Conservation (phyloP, 2,329 filamentous ascomycete genomes). For the Metarhizium humberi region DNA sequence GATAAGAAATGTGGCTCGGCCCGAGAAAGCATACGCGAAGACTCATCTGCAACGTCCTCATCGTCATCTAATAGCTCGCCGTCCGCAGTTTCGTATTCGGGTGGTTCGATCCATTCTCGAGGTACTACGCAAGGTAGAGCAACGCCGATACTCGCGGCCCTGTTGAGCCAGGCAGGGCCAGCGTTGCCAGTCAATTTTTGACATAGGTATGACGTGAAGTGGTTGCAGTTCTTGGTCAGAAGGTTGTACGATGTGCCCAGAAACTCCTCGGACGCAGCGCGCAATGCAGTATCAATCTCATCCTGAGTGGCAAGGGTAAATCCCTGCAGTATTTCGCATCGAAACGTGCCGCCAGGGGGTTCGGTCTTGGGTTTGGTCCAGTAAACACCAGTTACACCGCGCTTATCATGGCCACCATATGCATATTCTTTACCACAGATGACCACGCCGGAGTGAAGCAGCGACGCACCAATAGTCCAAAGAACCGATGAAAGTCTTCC, state of each 20-base stretch:
- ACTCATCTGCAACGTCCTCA: conserved; percentile 39
- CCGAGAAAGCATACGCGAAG: conserved; percentile 47
- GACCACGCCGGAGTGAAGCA: conserved; percentile 76
- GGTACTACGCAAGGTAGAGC: conserved; percentile 76
- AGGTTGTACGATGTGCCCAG: conserved; percentile 71
- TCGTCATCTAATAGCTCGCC: conserved; percentile 57
- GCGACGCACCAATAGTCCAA: conserved; percentile 67
- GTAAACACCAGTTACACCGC: conserved; percentile 68
- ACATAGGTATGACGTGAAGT: conserved; percentile 73
- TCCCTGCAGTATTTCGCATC: conserved; percentile 66
- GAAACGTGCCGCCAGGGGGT: conserved; percentile 71
- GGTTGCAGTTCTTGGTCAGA: conserved; percentile 78
- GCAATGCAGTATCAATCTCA: conserved; percentile 65
- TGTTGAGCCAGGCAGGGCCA: conserved; percentile 70
- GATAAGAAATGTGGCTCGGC: conserved; percentile 22
- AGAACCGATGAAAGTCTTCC: conserved; percentile 66
- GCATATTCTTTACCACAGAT: conserved; percentile 76
- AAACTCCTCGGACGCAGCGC: conserved; percentile 61
- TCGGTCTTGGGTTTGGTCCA: conserved; percentile 65
- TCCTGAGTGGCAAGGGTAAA: conserved; percentile 60
- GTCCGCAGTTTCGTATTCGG: conserved; percentile 64
- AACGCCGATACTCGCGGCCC: conserved; percentile 74
- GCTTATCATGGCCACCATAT: conserved; percentile 70
- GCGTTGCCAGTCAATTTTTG: conserved; percentile 60
- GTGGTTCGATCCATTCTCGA: conserved; percentile 70